Percentiles rank a stretch among this genome's conserved stretches.
Evolutionary conservation across 2,329 filamentous ascomycete species (phyloP).

Genomic region (Claviceps digitariae): DNA sequence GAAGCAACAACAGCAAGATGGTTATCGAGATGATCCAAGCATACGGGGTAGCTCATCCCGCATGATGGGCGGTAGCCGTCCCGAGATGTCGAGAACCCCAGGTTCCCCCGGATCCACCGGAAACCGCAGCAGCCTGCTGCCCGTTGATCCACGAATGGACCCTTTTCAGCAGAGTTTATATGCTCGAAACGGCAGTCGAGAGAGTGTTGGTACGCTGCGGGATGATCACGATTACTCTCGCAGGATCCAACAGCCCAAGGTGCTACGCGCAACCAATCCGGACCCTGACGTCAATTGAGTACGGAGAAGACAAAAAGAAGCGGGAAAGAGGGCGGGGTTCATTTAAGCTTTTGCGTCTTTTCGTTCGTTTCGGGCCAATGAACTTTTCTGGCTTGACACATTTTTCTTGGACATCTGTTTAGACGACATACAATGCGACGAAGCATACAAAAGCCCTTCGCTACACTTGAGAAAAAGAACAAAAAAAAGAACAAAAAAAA

Average conservation of each 20-base stretch:
- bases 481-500: slow-evolving; percentile 3
- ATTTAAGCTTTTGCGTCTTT: not conserved
- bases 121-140: slow-evolving; percentile 39
- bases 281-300: slow-evolving; percentile 27
- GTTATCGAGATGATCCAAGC: slow-evolving; percentile 30
- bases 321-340: too few relatives aligned
- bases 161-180: slow-evolving; percentile 46
- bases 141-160: slow-evolving; percentile 50
- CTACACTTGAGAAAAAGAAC: slow-evolving; percentile 5
- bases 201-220: slow-evolving; percentile 49
- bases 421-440: slow-evolving; percentile 15
- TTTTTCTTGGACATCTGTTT: slow-evolving; percentile 12
- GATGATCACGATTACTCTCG: slow-evolving; percentile 55
- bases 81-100: slow-evolving; percentile 26
- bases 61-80: slow-evolving; percentile 29
- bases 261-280: slow-evolving; percentile 50
- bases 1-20: slow-evolving; percentile 28
- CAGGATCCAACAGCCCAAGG: slow-evolving; percentile 39
- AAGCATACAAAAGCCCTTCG: slow-evolving; percentile 19
- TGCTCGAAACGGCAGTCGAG: slow-evolving; percentile 43
- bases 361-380: not conserved
- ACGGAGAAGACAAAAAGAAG: not conserved
- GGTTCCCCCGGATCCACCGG: slow-evolving; percentile 24
- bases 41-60: slow-evolving; percentile 38
- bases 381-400: not conserved